Percentiles rank a stretch among this genome's conserved stretches.
phyloP scores from a whole-genome alignment of 129 eudicot species.

The Scalesia atractyloides region DNA sequence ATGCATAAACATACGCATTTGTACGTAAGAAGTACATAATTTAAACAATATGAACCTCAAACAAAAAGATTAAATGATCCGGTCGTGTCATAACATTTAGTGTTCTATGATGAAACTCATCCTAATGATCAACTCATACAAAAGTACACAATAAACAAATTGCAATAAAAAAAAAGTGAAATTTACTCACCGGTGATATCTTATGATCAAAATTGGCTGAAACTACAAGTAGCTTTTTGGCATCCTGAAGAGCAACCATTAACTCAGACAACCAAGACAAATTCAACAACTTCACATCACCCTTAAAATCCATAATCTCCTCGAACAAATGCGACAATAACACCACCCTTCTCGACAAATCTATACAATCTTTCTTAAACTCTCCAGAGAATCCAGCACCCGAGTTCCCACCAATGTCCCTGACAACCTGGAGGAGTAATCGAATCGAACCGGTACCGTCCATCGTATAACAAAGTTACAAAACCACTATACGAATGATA shows the following conservation, averaged over 20 bases:
- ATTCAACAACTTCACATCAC: slow-evolving; percentile 35
- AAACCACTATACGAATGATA: no score
- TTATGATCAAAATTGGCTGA: slow-evolving; percentile 60
- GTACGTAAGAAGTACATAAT: no score
- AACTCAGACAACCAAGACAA: slow-evolving; percentile 61
- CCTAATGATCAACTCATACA: no score
- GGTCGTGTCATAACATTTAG: no score
- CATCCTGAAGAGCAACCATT: slow-evolving; percentile 53
- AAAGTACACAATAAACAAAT: no score
- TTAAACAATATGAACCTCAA: no score
- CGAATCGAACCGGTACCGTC: slow-evolving; percentile 49
- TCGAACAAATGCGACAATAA: slow-evolving; percentile 79
- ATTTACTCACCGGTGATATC: slow-evolving; percentile 56
- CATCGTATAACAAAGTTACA: slow-evolving; percentile 31
- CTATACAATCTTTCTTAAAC: slow-evolving; percentile 80
- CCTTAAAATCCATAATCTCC: slow-evolving; percentile 64
- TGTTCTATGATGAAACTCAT: no score
- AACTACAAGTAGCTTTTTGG: slow-evolving; percentile 53
- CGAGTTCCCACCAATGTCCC: slow-evolving; percentile 52
- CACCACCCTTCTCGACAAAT: slow-evolving; percentile 66
- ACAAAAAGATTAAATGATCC: no score
- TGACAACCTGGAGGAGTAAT: slow-evolving; percentile 57
- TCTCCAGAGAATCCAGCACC: slow-evolving; percentile 55
- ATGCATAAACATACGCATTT: no score
- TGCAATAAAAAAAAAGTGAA: no score